Evolutionary conservation across 2,329 filamentous ascomycete species (phyloP).

Genomic region (Xylaria sp.): DNA sequence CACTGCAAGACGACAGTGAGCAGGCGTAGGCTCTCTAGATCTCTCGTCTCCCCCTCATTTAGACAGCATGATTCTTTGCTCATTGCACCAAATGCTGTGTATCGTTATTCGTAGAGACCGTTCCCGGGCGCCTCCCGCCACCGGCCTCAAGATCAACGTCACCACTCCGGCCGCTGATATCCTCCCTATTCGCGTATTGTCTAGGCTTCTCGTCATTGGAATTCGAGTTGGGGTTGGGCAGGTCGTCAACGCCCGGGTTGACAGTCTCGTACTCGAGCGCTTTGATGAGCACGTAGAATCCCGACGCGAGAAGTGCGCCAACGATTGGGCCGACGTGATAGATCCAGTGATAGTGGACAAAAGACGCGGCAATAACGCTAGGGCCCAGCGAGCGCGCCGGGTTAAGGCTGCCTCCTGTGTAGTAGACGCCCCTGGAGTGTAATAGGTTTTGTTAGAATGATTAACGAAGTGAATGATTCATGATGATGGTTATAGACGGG

Average conservation of each 20-base stretch:
- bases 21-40: neutral
- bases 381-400: slow-evolving; percentile 52
- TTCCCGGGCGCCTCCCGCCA: neutral
- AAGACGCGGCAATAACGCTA: slow-evolving; percentile 43
- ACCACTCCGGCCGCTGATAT: neutral
- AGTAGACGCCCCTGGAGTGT: slow-evolving; percentile 48
- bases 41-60: neutral
- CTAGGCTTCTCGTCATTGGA: neutral
- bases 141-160: neutral
- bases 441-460: slow-evolving; percentile 17
- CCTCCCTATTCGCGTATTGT: neutral
- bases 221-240: neutral
- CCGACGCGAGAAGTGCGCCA: slow-evolving; percentile 52
- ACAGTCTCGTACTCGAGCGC: slow-evolving; percentile 44
- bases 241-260: slow-evolving; percentile 35
- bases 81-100: neutral
- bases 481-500: neutral
- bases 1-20: neutral
- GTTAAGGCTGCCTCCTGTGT: slow-evolving; percentile 51
- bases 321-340: slow-evolving; percentile 55
- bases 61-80: neutral
- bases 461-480: neutral
- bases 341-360: slow-evolving; percentile 51
- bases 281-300: slow-evolving; percentile 46
- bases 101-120: slow-evolving; percentile 6